Conservation (phyloP, 73 alveolate species). For the Tetrahymena thermophila region DNA sequence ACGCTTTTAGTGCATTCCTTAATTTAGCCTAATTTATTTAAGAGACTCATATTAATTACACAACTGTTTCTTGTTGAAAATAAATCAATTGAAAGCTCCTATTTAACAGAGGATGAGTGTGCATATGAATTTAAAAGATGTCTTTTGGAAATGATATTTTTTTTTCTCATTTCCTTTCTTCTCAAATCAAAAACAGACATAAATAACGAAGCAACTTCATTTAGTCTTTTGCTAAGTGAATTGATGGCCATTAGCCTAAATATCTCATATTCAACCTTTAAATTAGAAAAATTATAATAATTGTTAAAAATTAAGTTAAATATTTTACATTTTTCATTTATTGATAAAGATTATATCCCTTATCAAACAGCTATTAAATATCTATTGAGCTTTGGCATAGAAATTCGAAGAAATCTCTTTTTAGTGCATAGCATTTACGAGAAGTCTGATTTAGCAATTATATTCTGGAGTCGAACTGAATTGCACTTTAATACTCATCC, state of each 20-base stretch:
- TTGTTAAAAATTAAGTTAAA: not conserved
- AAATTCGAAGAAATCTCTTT: not conserved
- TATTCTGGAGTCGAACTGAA: not conserved
- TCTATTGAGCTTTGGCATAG: not conserved
- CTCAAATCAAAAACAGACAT: not conserved
- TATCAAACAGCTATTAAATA: not conserved
- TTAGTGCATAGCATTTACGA: not conserved
- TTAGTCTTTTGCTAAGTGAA: not conserved
- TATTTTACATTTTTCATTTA: not conserved
- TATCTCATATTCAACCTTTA: not conserved
- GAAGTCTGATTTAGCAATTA: not conserved
- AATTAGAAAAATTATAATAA: not conserved
- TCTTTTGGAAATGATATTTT: not conserved
- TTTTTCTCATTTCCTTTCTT: not conserved
- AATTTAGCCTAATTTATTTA: not conserved
- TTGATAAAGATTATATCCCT: not conserved
- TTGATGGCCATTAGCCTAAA: not conserved
- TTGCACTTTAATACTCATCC: not conserved
- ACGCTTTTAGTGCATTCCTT: not conserved
- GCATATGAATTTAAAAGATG: not conserved
- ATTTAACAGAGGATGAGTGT: not conserved
- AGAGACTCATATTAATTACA: not conserved
- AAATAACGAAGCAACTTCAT: not conserved
- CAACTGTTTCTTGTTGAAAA: not conserved
- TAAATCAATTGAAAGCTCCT: not conserved